These are phyloP conservation scores for Lepiota brunneoincarnata DNA, from an alignment of 768 basidiomycete genomes.

Conservation along the genomic window DNA sequence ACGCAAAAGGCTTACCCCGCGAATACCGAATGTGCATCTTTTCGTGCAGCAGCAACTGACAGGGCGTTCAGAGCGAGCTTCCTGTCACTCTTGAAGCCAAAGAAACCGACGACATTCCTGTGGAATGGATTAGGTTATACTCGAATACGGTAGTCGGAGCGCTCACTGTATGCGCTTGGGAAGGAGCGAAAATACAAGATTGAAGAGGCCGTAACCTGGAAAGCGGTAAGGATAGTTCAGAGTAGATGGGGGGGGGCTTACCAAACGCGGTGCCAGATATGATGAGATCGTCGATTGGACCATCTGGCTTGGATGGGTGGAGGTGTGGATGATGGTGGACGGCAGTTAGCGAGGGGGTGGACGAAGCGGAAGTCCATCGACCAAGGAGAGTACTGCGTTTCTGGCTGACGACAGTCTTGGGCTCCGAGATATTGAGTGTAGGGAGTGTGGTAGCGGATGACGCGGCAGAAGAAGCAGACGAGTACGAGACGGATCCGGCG, in stretches of 20 bases:
- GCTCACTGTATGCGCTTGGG: conserved; percentile 68
- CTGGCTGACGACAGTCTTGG: background rate
- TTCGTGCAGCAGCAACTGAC: conserved; percentile 60
- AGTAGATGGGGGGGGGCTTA: conserved; percentile 27
- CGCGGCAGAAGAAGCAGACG: conserved; percentile 22
- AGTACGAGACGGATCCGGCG: conserved; percentile 17
- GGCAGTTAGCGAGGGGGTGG: conserved; percentile 18
- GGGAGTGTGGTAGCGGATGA: conserved; percentile 17
- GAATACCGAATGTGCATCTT: conserved; percentile 75
- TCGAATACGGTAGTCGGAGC: background rate
- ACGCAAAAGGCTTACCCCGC: conserved; percentile 50
- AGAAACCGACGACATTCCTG: conserved; percentile 69
- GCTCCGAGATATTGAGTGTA: background rate
- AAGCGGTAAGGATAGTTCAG: background rate
- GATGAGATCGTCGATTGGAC: conserved; percentile 69
- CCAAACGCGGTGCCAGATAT: conserved; percentile 78
- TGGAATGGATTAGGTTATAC: background rate
- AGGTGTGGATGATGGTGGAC: conserved; percentile 14
- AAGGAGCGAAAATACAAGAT: conserved; percentile 74
- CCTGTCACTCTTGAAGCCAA: conserved; percentile 75
- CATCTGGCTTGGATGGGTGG: conserved; percentile 33
- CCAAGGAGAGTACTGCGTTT: background rate
- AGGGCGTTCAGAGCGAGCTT: conserved; percentile 66
- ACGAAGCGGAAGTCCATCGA: conserved; percentile 2
- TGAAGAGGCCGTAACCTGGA: conserved; percentile 65